Evolutionary conservation across 1,139 yeast species (phyloP).

Genomic region (Taphrina wiesneri): DNA sequence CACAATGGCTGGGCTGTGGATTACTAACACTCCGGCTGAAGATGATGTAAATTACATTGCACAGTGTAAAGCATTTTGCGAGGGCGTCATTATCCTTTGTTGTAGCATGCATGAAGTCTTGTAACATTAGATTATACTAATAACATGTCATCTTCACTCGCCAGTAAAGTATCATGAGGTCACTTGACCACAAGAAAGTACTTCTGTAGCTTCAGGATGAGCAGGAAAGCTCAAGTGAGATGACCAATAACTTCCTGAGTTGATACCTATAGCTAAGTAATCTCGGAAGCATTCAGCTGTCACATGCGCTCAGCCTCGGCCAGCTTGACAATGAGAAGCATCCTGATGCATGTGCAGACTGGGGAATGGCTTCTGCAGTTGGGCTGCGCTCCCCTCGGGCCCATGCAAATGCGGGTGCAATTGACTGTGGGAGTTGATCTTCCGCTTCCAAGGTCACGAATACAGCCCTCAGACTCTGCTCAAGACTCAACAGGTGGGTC

Average conservation of each 20-base stretch:
- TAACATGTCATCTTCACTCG: too few species aligned
- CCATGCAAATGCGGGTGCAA: background rate
- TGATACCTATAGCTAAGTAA: too few species aligned
- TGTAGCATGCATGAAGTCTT: background rate
- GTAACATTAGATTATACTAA: background rate
- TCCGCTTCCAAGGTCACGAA: background rate
- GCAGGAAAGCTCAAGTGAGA: too few species aligned
- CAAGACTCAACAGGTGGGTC: background rate
- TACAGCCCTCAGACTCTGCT: too few species aligned
- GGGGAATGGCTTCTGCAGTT: background rate
- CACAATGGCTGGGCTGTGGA: constrained; percentile 42
- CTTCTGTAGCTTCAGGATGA: too few species aligned
- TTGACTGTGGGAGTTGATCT: background rate
- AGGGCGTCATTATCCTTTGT: background rate
- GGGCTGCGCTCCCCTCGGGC: background rate
- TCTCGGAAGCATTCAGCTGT: too few species aligned
- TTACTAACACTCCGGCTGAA: constrained; percentile 32
- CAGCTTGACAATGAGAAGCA: background rate
- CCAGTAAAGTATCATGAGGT: too few species aligned
- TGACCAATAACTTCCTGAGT: too few species aligned
- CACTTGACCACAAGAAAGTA: too few species aligned
- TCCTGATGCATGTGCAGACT: background rate
- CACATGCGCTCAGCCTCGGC: background rate
- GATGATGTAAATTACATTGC: background rate
- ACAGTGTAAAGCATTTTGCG: background rate